These are phyloP conservation scores for Mucor irregularis DNA, from an alignment of 371 early-diverging fungal species.

Conservation along the genomic window DNA sequence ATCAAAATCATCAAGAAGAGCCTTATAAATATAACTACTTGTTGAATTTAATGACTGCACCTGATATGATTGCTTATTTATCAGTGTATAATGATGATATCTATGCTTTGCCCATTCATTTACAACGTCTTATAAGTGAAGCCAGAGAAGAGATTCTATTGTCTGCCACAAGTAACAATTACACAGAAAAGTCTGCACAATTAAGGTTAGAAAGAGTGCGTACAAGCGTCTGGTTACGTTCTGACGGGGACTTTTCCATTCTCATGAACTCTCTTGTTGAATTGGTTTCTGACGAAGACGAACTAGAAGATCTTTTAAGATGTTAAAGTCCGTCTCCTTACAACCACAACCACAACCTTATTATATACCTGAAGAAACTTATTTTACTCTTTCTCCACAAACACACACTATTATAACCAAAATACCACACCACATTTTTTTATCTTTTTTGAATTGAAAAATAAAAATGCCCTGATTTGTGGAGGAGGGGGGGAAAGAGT, in stretches of 20 bases:
- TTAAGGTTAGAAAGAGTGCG: conserved; percentile 21
- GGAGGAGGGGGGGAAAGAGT: no score
- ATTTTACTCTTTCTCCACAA: background rate
- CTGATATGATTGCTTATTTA: conserved; percentile 39
- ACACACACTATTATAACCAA: no score
- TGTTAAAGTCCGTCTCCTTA: background rate
- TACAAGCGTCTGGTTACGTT: conserved; percentile 23
- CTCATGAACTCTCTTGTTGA: conserved; percentile 30
- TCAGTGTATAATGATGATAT: conserved; percentile 32
- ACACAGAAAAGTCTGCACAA: conserved; percentile 18
- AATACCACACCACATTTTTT: no score
- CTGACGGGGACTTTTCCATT: conserved; percentile 36
- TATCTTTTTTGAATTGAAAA: no score
- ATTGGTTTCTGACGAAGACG: conserved; percentile 39
- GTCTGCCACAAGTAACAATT: conserved; percentile 4
- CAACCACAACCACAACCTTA: background rate
- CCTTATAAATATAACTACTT: conserved; percentile 30
- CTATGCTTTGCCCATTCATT: conserved; percentile 35
- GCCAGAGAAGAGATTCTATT: conserved; percentile 42
- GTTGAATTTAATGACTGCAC: conserved; percentile 35
- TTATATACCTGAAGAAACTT: background rate
- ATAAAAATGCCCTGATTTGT: no score
- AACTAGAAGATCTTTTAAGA: conserved; percentile 12
- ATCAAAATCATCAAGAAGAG: conserved; percentile 10
- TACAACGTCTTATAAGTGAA: conserved; percentile 35